Conservation (phyloP, 2,329 filamentous ascomycete genomes). For the Colletotrichum shisoi region DNA sequence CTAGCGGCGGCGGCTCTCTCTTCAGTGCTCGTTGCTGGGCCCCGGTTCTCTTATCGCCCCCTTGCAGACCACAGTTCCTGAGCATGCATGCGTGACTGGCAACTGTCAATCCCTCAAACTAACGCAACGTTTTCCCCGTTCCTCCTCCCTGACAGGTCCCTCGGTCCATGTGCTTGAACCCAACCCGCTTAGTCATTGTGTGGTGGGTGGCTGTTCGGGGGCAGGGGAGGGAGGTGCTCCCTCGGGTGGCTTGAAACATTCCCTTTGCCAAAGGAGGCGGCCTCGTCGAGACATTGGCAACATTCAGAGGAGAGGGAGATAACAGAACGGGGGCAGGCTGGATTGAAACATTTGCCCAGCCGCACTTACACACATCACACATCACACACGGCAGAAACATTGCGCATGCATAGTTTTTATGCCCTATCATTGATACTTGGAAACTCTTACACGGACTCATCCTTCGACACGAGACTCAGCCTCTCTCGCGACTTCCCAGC, state of each 20-base stretch:
- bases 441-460: slow-evolving; percentile 8
- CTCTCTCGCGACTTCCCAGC: slow-evolving; percentile 5
- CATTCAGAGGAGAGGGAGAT: background rate
- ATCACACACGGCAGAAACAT: slow-evolving; percentile 17
- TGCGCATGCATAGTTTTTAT: slow-evolving; percentile 10
- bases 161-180: slow-evolving; percentile 22
- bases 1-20: slow-evolving; percentile 29
- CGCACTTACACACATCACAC: slow-evolving; percentile 18
- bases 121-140: slow-evolving; percentile 15
- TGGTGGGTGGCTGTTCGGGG: background rate
- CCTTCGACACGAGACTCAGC: slow-evolving; percentile 2
- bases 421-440: background rate
- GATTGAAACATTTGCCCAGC: slow-evolving; percentile 37
- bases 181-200: background rate
- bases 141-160: slow-evolving; percentile 24
- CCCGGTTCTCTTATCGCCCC: background rate
- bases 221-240: background rate
- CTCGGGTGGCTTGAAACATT: slow-evolving; percentile 23
- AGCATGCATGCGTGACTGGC: background rate
- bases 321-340: slow-evolving; percentile 15
- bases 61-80: slow-evolving; percentile 3
- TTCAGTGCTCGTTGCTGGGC: background rate
- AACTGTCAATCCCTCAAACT: slow-evolving; percentile 26
- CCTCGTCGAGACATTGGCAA: slow-evolving; percentile 10
- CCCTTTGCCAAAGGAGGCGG: background rate